These are phyloP conservation scores for Stentor roeselii DNA, from an alignment of 73 alveolate species.

Conservation along the genomic window DNA sequence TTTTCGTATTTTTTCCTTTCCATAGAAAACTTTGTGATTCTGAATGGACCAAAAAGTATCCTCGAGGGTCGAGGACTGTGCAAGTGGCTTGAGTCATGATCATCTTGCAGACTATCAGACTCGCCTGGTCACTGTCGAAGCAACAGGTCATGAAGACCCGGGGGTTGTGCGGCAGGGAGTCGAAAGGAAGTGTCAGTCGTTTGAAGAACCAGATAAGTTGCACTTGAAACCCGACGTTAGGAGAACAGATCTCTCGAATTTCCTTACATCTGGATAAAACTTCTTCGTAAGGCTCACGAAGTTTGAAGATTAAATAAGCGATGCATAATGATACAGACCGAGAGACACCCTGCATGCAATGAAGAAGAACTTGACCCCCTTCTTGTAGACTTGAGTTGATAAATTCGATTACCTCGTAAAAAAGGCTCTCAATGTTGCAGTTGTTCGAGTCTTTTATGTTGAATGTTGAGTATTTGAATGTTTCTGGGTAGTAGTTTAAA, in stretches of 20 bases:
- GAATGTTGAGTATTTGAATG: constrained; percentile 56
- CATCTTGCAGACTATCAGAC: constrained; percentile 53
- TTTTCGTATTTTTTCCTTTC: constrained; percentile 54
- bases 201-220: constrained; percentile 68
- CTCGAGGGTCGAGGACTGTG: constrained; percentile 63
- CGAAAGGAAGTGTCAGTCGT: constrained; percentile 57
- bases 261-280: constrained; percentile 61
- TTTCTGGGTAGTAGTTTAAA: constrained; percentile 66
- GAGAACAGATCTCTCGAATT: constrained; percentile 76
- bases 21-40: constrained; percentile 41
- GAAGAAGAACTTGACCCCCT: constrained; percentile 81
- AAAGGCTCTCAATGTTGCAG: constrained; percentile 77
- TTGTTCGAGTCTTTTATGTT: constrained; percentile 73
- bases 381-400: constrained; percentile 53
- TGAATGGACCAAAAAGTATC: constrained; percentile 57
- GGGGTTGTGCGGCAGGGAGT: constrained; percentile 54
- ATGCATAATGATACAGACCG: constrained; percentile 77
- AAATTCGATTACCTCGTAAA: constrained; percentile 69
- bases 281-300: constrained; percentile 43
- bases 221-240: constrained; percentile 75
- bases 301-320: constrained; percentile 68
- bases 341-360: constrained; percentile 92
- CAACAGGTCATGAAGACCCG: constrained; percentile 76
- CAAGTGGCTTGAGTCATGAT: constrained; percentile 41
- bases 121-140: constrained; percentile 64